A percentile compares a stretch with the other conserved stretches of the same genome.
Evolutionary conservation across 495 filamentous ascomycete genomes (phyloP).

Genomic region (Penicillium herquei): DNA sequence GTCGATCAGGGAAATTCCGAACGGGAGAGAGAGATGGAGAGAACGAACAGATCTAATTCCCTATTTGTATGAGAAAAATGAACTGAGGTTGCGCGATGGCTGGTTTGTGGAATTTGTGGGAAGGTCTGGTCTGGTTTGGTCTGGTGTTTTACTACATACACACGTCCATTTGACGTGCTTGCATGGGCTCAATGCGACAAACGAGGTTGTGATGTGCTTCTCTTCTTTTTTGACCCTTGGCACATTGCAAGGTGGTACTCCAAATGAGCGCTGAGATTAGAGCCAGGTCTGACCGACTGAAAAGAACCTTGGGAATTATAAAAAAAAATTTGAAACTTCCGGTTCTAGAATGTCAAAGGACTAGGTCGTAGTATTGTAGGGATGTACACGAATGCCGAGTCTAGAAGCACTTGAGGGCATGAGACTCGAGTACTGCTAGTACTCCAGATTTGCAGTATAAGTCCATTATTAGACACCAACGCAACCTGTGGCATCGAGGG

Average conservation of each 20-base stretch:
- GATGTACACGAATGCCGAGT: neutral
- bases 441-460: no score
- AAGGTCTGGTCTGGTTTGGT: constrained; percentile 27
- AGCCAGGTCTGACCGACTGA: constrained; percentile 21
- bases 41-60: constrained; percentile 26
- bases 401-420: neutral
- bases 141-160: constrained; percentile 35
- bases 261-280: constrained; percentile 15
- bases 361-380: constrained; percentile 4
- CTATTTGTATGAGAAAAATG: constrained; percentile 35
- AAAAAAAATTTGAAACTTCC: constrained; percentile 28
- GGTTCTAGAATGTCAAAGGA: constrained; percentile 21
- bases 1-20: constrained; percentile 23
- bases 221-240: constrained; percentile 9
- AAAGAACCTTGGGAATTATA: constrained; percentile 26
- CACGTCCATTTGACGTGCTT: constrained; percentile 29
- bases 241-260: constrained; percentile 13
- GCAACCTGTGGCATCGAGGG: no score
- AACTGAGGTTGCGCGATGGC: constrained; percentile 32
- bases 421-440: neutral
- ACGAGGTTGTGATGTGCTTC: constrained; percentile 34
- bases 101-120: constrained; percentile 28
- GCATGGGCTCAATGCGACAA: constrained; percentile 36
- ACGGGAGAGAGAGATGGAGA: constrained; percentile 33
- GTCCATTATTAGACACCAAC: no score